These are phyloP conservation scores for Globisporangium okanoganense DNA, from an alignment of 352 stramenopile species.

Conservation along the genomic window DNA sequence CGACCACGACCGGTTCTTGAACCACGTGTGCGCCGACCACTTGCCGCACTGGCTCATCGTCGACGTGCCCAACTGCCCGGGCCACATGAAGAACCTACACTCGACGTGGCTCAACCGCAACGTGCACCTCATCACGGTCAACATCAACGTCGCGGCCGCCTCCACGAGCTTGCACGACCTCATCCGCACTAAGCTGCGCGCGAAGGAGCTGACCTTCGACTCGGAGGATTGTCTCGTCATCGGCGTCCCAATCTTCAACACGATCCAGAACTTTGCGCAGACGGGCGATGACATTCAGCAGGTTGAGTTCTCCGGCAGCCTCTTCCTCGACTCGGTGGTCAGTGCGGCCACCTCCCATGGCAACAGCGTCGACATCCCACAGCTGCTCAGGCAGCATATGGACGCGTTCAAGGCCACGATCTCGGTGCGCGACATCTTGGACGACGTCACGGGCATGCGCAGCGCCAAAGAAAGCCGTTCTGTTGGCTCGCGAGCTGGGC, in stretches of 20 bases:
- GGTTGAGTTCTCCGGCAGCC: constrained; percentile 90
- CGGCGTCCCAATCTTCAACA: constrained; percentile 91
- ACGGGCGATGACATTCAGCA: constrained; percentile 88
- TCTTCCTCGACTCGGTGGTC: constrained; percentile 84
- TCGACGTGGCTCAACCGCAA: constrained; percentile 86
- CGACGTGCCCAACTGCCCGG: constrained; percentile 89
- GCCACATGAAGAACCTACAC: constrained; percentile 84
- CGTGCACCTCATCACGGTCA: constrained; percentile 92
- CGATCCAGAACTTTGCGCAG: constrained; percentile 90
- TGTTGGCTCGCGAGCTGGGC: constrained; percentile 91
- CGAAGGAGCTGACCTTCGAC: constrained; percentile 89
- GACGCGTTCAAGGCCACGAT: constrained; percentile 40
- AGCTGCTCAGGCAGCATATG: constrained; percentile 74
- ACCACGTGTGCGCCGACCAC: constrained; percentile 84
- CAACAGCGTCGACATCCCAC: constrained; percentile 25
- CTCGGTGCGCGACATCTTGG: constrained; percentile 77
- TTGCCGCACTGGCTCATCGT: constrained; percentile 92
- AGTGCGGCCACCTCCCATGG: constrained; percentile 22
- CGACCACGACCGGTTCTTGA: constrained; percentile 63
- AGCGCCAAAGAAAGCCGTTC: constrained; percentile 88
- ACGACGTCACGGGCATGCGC: constrained; percentile 90
- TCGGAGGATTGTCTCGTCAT: constrained; percentile 75
- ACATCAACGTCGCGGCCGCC: constrained; percentile 86
- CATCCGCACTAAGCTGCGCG: constrained; percentile 65
- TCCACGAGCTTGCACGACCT: constrained; percentile 65